Evolutionary conservation across 805 yeast species (phyloP).

Genomic region (Wickerhamiella shivajii): DNA sequence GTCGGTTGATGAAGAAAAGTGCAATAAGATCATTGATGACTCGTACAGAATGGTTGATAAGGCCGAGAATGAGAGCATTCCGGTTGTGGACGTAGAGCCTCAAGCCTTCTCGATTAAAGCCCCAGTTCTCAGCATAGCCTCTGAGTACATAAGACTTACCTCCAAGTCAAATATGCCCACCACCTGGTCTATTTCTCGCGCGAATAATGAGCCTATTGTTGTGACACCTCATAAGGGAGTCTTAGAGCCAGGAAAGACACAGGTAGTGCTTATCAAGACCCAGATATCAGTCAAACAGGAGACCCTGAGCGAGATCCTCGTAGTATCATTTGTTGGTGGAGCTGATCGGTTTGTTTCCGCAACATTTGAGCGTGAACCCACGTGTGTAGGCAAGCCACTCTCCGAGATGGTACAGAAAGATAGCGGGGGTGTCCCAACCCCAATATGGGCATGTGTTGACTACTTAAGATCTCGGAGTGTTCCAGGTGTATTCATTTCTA

Average conservation of each 20-base stretch:
- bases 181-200: slow-evolving; percentile 7
- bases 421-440: slow-evolving; percentile 21
- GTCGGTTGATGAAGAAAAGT: slow-evolving; percentile 27
- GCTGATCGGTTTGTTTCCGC: slow-evolving; percentile 13
- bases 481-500: slow-evolving; percentile 17
- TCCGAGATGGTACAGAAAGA: slow-evolving; percentile 11
- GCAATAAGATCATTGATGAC: slow-evolving; percentile 25
- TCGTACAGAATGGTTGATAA: slow-evolving; percentile 31
- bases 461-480: slow-evolving; percentile 21
- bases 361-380: slow-evolving; percentile 18
- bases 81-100: slow-evolving; percentile 28
- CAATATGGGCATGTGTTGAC: slow-evolving; percentile 25
- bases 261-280: slow-evolving; percentile 7
- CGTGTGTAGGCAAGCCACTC: slow-evolving; percentile 24
- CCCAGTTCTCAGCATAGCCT: slow-evolving; percentile 15
- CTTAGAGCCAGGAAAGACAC: slow-evolving; percentile 1
- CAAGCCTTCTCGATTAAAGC: slow-evolving; percentile 23
- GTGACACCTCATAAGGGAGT: slow-evolving; percentile 8
- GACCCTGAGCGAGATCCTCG: slow-evolving; percentile 7
- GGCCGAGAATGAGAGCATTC: slow-evolving; percentile 32
- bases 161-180: slow-evolving; percentile 3
- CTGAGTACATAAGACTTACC: slow-evolving; percentile 4
- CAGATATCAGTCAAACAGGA: neutral
- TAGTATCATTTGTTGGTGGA: slow-evolving; percentile 8
- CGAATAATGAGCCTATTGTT: slow-evolving; percentile 1